phyloP scores from a whole-genome alignment of 441 rosid genomes.

The Aleurites moluccanus region DNA sequence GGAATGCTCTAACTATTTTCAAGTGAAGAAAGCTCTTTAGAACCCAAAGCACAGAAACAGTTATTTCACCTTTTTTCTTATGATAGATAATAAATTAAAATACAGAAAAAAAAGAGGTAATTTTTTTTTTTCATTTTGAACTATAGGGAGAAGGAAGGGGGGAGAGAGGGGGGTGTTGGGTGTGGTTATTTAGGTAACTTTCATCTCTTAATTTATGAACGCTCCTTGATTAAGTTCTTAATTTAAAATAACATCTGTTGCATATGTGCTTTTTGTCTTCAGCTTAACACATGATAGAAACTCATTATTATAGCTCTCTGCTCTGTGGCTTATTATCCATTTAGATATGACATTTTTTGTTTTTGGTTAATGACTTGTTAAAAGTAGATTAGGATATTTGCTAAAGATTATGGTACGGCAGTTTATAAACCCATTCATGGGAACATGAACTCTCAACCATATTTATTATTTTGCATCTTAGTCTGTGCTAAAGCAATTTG shows the following conservation, averaged over 20 bases:
- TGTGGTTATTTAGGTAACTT: neutral
- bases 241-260: neutral
- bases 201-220: neutral
- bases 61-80: neutral
- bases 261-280: neutral
- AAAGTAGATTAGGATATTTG: too few relatives aligned
- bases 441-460: too few relatives aligned
- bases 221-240: neutral
- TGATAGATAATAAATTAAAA: neutral
- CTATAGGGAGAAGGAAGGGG: too few relatives aligned
- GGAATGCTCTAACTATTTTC: conserved; percentile 55
- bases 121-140: neutral
- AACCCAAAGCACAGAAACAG: conserved; percentile 7
- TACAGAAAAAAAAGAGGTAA: neutral
- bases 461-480: too few relatives aligned
- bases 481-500: too few relatives aligned
- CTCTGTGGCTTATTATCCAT: too few relatives aligned
- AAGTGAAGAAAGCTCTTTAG: conserved; percentile 70
- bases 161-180: neutral
- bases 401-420: too few relatives aligned
- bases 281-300: too few relatives aligned
- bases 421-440: too few relatives aligned
- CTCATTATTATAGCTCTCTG: too few relatives aligned
- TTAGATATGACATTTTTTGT: too few relatives aligned
- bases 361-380: too few relatives aligned